Evolutionary conservation across 331 rosid species (phyloP), one percentile per base, ranked within the genome.

Genomic region (Malus hybrid): DNA sequence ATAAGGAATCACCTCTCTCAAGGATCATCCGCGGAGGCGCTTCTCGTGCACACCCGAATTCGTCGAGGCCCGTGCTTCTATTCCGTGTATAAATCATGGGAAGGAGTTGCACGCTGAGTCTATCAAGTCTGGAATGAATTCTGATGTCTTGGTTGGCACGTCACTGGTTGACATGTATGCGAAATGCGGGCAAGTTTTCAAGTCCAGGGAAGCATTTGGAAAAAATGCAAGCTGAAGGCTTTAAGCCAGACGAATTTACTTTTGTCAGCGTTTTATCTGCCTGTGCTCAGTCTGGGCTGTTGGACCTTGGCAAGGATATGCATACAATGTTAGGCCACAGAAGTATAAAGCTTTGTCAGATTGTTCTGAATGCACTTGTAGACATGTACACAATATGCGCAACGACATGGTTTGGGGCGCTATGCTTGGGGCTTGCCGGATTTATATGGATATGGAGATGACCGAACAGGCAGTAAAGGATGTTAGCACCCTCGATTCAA

Each of bases 351-450:
- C 68, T 75, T 34, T 86, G 76, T 81, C 86, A 55, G 59, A 86
- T 89, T 84, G 89, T 88, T 76, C 74, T 82, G 39, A 85, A 89
- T 79, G 97, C 86, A 61, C 65, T 91, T 67, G 80, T 91, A 66
- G 91, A 91, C 78, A 89, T 91, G 96, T 89, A 91, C 69, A 81
- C 93, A 11, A 89, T 89, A 84, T 91, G 95, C 68, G 95, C 64
- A 89, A 86, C 77, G 82, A 83, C 76, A 79, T 74, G 10, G 90
- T 91, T 76, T 81, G 87, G 79, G 92, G 91, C 33, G 88, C 93
- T 34, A 75, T 87, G 89, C 87, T 91, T 76, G 88, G 91, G 68
- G 90, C 95, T 65, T 91, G 97, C 75, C 68, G 82, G 75, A 76
- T 85, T 82, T 90, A 91, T 80, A 76, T 79, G 46, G 93, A 86